Percentiles rank a stretch among this genome's conserved stretches.
Conservation (phyloP, 2,329 filamentous ascomycete genomes). For the Alternaria consortialis region DNA sequence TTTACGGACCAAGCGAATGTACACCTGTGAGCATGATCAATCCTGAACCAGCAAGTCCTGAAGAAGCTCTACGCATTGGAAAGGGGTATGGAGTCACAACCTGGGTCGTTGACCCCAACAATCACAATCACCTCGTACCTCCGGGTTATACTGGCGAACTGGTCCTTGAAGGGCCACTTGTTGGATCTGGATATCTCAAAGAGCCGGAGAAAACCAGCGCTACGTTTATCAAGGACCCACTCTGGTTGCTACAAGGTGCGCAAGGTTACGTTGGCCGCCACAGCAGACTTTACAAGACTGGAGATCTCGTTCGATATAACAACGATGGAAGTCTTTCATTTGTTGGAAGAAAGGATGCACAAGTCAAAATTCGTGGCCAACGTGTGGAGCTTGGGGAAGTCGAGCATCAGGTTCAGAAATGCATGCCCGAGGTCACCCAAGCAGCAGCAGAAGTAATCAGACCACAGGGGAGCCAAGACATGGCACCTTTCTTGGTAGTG, state of each 20-base stretch:
- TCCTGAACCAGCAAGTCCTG: too few relatives aligned
- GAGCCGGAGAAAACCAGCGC: constrained; percentile 35
- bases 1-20: neutral
- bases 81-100: constrained; percentile 26
- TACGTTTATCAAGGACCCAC: constrained; percentile 42
- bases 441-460: neutral
- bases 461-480: neutral
- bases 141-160: constrained; percentile 55
- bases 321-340: constrained; percentile 16
- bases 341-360: constrained; percentile 23
- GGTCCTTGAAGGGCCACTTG: constrained; percentile 63
- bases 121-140: constrained; percentile 21
- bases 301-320: constrained; percentile 14
- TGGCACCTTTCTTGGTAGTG: neutral
- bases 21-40: too few relatives aligned
- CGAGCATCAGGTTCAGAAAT: neutral
- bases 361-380: constrained; percentile 28
- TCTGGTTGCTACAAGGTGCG: constrained; percentile 6
- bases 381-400: constrained; percentile 30
- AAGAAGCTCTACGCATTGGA: too few relatives aligned
- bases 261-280: neutral
- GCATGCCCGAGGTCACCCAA: neutral
- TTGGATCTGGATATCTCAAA: constrained; percentile 42
- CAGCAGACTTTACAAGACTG: constrained; percentile 7
- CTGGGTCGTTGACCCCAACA: constrained; percentile 49